Conservation (phyloP, 2,329 filamentous ascomycete genomes). For the Exophiala dermatitidis region DNA sequence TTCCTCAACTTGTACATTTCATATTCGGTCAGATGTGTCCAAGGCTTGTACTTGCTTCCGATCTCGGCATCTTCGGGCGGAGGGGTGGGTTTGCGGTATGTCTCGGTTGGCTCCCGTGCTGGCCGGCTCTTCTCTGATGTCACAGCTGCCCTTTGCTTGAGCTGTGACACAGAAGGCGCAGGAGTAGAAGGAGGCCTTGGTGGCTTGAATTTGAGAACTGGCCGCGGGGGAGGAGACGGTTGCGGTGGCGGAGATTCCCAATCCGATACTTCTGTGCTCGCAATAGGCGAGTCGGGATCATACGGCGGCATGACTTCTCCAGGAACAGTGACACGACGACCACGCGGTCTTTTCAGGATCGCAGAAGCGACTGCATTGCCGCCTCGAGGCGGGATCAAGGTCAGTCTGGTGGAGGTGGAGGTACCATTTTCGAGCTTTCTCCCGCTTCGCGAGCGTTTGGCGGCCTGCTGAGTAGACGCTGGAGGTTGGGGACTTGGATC, state of each 20-base stretch:
- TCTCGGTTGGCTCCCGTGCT: conserved; percentile 19
- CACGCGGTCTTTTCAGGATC: conserved; percentile 33
- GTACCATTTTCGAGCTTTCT: conserved; percentile 34
- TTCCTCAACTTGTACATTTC: conserved; percentile 61
- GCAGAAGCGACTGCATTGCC: conserved; percentile 20
- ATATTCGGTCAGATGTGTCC: conserved; percentile 59
- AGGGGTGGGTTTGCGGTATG: conserved; percentile 32
- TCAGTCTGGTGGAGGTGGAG: conserved; percentile 35
- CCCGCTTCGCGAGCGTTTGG: conserved; percentile 36
- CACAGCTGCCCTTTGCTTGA: conserved; percentile 5
- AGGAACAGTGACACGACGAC: conserved; percentile 33
- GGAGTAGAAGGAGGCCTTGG: conserved; percentile 36
- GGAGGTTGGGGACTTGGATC: conserved; percentile 49
- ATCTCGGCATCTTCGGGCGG: conserved; percentile 53
- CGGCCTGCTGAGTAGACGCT: conserved; percentile 29
- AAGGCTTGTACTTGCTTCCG: conserved; percentile 56
- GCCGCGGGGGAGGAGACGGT: conserved; percentile 22
- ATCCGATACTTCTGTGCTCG: conserved; percentile 42
- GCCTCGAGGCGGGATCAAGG: conserved; percentile 29
- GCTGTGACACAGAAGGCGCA: conserved; percentile 26
- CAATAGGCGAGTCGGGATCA: conserved; percentile 41
- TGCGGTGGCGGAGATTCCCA: conserved; percentile 33
- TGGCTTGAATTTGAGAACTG: conserved; percentile 33
- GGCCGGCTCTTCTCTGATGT: conserved; percentile 16
- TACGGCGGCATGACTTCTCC: conserved; percentile 34